Conservation (phyloP, 140 eudicot genomes). For the Erigeron philadelphicus region DNA sequence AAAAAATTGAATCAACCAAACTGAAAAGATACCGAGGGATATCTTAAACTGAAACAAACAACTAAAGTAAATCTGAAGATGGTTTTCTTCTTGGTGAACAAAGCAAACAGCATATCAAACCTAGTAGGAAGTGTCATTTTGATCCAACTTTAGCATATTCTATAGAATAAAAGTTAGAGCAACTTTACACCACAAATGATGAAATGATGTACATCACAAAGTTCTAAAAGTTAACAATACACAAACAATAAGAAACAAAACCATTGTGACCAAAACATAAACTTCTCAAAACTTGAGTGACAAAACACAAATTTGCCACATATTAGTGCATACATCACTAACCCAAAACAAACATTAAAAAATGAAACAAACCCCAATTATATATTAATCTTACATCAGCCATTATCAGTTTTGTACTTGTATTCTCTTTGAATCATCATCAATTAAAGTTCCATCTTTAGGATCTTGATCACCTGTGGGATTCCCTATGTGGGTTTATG, state of each 20-base stretch:
- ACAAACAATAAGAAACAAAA: constrained; percentile 6
- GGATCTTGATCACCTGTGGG: constrained; percentile 34
- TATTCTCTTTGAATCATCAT: constrained; percentile 28
- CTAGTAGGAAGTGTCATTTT: neutral
- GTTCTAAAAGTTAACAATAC: neutral
- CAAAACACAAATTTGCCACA: constrained; percentile 18
- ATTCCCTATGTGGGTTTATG: constrained; percentile 31
- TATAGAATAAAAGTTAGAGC: neutral
- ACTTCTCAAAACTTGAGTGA: neutral
- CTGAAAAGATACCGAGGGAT: no score
- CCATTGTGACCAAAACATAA: constrained; percentile 18
- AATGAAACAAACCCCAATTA: constrained; percentile 21
- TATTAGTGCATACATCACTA: constrained; percentile 33
- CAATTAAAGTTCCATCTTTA: constrained; percentile 29
- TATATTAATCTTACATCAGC: constrained; percentile 40
- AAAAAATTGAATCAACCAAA: no score
- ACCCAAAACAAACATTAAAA: constrained; percentile 28
- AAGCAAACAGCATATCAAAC: neutral
- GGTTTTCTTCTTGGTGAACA: neutral
- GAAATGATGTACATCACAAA: neutral
- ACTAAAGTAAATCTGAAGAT: neutral
- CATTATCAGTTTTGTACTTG: constrained; percentile 32
- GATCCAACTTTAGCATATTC: neutral
- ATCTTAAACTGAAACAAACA: neutral
- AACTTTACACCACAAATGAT: neutral